Evolutionary conservation across 1,139 yeast genomes (phyloP).

Genomic region (Oligophagozyma castellii): DNA sequence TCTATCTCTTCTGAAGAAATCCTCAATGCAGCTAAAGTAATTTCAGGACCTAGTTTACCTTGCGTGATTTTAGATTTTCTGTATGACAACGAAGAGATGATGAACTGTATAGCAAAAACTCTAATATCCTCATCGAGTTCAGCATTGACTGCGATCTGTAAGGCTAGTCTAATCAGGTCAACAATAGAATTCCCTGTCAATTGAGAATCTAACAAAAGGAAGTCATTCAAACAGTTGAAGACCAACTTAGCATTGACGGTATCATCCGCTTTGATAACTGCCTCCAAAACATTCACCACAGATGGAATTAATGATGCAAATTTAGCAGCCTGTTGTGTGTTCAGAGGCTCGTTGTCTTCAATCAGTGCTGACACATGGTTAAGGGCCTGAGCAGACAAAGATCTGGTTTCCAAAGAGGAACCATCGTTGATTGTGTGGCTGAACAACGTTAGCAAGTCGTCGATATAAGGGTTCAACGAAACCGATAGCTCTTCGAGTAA

Average conservation of each 20-base stretch:
- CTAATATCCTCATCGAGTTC: slow-evolving; percentile 71
- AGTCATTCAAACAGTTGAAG: slow-evolving; percentile 75
- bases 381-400: slow-evolving; percentile 71
- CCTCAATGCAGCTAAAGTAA: slow-evolving; percentile 60
- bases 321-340: slow-evolving; percentile 37
- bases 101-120: slow-evolving; percentile 71
- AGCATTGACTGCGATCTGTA: slow-evolving; percentile 58
- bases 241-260: slow-evolving; percentile 58
- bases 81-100: slow-evolving; percentile 61
- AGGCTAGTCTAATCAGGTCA: slow-evolving; percentile 56
- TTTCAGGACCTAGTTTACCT: slow-evolving; percentile 66
- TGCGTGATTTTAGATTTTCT: slow-evolving; percentile 53
- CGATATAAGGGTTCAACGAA: slow-evolving; percentile 46
- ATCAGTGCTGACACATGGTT: slow-evolving; percentile 63
- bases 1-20: slow-evolving; percentile 75
- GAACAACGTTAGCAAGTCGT: slow-evolving; percentile 59
- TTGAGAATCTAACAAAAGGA: slow-evolving; percentile 62
- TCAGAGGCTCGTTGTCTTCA: slow-evolving; percentile 38
- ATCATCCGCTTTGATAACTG: slow-evolving; percentile 59
- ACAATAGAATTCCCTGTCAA: slow-evolving; percentile 67
- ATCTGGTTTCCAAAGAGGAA: slow-evolving; percentile 59
- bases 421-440: slow-evolving; percentile 52
- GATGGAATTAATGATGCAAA: slow-evolving; percentile 63
- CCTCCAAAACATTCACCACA: slow-evolving; percentile 71
- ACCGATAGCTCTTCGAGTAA: slow-evolving; percentile 64